These are phyloP conservation scores for Calonectria montana DNA, from an alignment of 2,329 filamentous ascomycete species.

Conservation along the genomic window DNA sequence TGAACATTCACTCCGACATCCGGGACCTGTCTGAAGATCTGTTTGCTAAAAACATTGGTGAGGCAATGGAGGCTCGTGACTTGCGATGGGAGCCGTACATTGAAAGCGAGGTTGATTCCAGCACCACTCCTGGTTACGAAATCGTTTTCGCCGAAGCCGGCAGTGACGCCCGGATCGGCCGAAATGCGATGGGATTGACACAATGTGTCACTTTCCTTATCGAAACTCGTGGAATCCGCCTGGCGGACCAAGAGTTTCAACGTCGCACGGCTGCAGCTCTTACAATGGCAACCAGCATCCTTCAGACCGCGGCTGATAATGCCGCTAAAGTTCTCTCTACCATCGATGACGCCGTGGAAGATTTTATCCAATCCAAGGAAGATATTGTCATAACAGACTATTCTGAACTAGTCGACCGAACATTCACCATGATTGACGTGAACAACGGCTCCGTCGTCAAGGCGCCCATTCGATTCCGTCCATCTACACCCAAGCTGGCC, in stretches of 20 bases:
- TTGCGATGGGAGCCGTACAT: conserved; percentile 47
- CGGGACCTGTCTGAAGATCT: conserved; percentile 43
- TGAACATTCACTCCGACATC: conserved; percentile 47
- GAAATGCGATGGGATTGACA: conserved; percentile 43
- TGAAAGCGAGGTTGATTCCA: conserved; percentile 19
- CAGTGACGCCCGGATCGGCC: conserved; percentile 44
- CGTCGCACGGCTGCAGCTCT: conserved; percentile 43
- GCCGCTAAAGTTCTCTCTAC: conserved; percentile 41
- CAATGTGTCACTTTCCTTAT: conserved; percentile 46
- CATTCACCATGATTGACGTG: conserved; percentile 42
- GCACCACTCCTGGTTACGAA: conserved; percentile 19
- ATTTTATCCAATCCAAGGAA: conserved; percentile 43
- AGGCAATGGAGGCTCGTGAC: conserved; percentile 42
- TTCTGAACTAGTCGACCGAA: conserved; percentile 29
- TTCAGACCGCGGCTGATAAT: conserved; percentile 45
- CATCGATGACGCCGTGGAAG: conserved; percentile 37
- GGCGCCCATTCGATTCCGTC: conserved; percentile 42
- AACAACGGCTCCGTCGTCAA: conserved; percentile 42
- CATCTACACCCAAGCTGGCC: conserved; percentile 40
- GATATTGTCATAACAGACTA: conserved; percentile 46
- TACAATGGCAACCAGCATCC: conserved; percentile 40
- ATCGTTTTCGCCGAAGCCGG: conserved; percentile 42
- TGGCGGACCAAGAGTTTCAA: conserved; percentile 46
- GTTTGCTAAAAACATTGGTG: conserved; percentile 42
- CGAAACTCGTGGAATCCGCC: conserved; percentile 46